Evolutionary conservation across 2,329 filamentous ascomycete species (phyloP).

Genomic region (Chrysosporium keratinophilum): DNA sequence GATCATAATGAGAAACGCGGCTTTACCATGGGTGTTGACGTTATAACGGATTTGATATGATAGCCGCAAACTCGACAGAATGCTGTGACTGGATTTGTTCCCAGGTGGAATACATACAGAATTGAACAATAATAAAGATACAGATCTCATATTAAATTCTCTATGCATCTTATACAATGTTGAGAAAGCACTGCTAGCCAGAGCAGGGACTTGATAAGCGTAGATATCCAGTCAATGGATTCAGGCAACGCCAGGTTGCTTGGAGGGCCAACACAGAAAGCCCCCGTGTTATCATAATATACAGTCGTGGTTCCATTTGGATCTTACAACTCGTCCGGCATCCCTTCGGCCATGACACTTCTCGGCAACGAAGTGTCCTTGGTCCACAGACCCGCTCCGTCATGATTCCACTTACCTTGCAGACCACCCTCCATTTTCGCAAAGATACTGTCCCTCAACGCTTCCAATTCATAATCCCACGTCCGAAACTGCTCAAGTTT

Average conservation of each 20-base stretch:
- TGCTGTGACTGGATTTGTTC: background rate
- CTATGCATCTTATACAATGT: too few species aligned
- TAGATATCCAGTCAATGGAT: background rate
- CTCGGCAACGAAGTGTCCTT: background rate
- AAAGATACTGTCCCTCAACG: conserved; percentile 23
- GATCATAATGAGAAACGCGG: too few species aligned
- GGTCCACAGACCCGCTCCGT: conserved; percentile 25
- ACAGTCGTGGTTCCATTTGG: background rate
- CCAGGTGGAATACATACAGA: background rate
- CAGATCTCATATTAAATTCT: background rate
- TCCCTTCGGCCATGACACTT: background rate
- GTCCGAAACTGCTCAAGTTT: conserved; percentile 22
- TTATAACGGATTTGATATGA: too few species aligned
- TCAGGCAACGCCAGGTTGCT: background rate
- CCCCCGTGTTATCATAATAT: background rate
- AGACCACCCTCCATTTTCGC: conserved; percentile 21
- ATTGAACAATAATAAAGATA: background rate
- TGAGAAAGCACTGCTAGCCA: background rate
- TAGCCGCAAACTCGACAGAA: too few species aligned
- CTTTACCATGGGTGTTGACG: too few species aligned
- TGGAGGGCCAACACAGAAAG: too few species aligned
- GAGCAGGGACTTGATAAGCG: background rate
- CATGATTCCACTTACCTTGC: conserved; percentile 23
- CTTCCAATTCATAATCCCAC: conserved; percentile 26
- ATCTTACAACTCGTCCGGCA: background rate